These are phyloP conservation scores for Acacia crassicarpa DNA, from an alignment of 306 rosid species.

Conservation along the genomic window DNA sequence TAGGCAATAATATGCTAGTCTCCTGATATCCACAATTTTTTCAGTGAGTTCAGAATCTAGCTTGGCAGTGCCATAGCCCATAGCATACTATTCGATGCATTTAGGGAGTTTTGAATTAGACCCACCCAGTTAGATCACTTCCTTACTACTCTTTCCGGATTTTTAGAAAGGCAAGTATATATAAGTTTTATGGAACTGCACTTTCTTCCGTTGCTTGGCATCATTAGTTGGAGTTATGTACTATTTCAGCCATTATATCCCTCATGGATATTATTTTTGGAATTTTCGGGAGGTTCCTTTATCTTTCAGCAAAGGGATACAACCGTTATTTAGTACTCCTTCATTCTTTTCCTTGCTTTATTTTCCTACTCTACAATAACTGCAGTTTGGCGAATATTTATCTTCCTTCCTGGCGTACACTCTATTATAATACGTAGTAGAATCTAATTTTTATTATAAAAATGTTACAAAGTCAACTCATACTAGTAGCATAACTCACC, in stretches of 20 bases:
- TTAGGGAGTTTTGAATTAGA: constrained; percentile 6
- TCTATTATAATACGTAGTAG: background rate
- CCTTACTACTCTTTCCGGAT: background rate
- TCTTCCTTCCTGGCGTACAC: constrained; percentile 12
- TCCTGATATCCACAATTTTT: background rate
- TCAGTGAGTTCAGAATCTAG: background rate
- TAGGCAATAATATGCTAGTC: background rate
- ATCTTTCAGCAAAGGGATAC: constrained; percentile 10
- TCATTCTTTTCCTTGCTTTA: constrained; percentile 7
- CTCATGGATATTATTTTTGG: background rate
- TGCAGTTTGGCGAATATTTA: constrained; percentile 21
- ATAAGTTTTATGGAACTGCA: background rate
- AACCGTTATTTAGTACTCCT: background rate
- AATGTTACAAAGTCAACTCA: constrained; percentile 3
- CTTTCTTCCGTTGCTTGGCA: background rate
- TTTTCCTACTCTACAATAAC: constrained; percentile 3
- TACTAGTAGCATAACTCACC: constrained; percentile 54
- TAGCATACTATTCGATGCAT: background rate
- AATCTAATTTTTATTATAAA: background rate
- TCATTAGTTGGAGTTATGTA: constrained; percentile 4
- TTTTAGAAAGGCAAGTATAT: background rate
- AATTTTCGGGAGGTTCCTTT: background rate
- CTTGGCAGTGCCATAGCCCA: background rate
- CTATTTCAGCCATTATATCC: constrained; percentile 15
- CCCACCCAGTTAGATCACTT: background rate